Base-by-base conservation (phyloP, 345 rosid genomes). In the Citrus trifoliata region DNA sequence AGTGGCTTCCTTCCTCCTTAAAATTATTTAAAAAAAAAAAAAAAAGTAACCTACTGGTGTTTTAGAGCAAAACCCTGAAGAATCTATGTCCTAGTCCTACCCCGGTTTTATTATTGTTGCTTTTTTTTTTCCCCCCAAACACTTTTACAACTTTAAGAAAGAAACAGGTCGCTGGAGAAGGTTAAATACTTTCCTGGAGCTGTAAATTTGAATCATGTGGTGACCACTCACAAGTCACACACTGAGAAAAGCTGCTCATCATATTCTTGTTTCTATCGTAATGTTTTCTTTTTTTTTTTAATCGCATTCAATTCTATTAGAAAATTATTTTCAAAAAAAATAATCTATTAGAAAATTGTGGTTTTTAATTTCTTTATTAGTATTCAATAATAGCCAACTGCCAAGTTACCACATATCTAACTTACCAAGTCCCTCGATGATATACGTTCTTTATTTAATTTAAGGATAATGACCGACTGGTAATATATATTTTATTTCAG, bases 161-260 rank as follows among this genome's bases (percentile, higher is more conserved):
- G 51, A 3, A 46, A 3, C 51, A 46, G 18, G 51, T 13, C 18
- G 51, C 18, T 46, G 9, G 62, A 40, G 22, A 71, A 21, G 21
- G 48, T 19, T 22, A 10, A 55, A 33, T 32, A 5, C 75, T 55
- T 21, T 30, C 22, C 42, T 71, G 18, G 74, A 48, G 24, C n/a
- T 14, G 48, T 4, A 24, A 70, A 27, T 70, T 28, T 64, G 60
- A 21, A 74, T 38, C 30, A 70, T 42, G 21, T 60, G 8, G n/a
- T 61, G 24, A 60, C 28, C 53, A 33, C 38, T 18, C 33, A 30
- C 33, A 28, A 13, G 1, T 46, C 51, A 46, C 51, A 62, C 22
- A 60, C 55, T 80, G 55, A 32, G 37, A 69, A 61, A 69, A 61
- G 70, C 70, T 61, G 71, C 75, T 75, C 40, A 32, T 22, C 60